phyloP scores from a whole-genome alignment of 768 basidiomycete species.

The Boletus eberwhitei region DNA sequence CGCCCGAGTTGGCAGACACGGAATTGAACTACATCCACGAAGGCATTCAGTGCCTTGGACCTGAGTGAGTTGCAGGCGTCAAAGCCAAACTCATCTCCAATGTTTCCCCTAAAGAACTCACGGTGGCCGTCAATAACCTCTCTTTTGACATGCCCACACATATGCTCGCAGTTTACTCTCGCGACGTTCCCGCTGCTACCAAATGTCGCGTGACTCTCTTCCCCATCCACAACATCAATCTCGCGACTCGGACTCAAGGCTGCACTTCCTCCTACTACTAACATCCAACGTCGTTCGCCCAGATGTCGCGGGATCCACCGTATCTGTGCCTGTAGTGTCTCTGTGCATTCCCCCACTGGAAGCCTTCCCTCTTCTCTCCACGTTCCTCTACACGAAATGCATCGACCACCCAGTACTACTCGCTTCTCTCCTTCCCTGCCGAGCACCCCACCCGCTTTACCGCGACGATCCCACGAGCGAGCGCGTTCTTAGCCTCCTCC shows the following conservation, averaged over 20 bases:
- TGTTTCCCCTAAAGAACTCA: slow-evolving; percentile 29
- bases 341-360: slow-evolving; percentile 67
- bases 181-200: slow-evolving; percentile 16
- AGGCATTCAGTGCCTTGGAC: slow-evolving; percentile 28
- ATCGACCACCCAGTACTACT: slow-evolving; percentile 51
- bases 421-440: slow-evolving; percentile 55
- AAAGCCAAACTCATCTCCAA: slow-evolving; percentile 18
- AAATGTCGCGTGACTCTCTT: slow-evolving; percentile 34
- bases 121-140: slow-evolving; percentile 26
- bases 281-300: slow-evolving; percentile 12
- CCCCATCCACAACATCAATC: slow-evolving; percentile 37
- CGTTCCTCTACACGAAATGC: slow-evolving; percentile 68
- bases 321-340: slow-evolving; percentile 59
- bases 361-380: slow-evolving; percentile 61
- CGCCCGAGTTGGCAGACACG: slow-evolving; percentile 27
- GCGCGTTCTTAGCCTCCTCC: slow-evolving; percentile 8
- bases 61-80: slow-evolving; percentile 27
- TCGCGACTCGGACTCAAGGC: slow-evolving; percentile 18
- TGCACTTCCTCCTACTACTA: slow-evolving; percentile 19
- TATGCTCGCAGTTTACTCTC: slow-evolving; percentile 31
- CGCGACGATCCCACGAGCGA: slow-evolving; percentile 23
- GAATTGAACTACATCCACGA: slow-evolving; percentile 25
- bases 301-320: slow-evolving; percentile 13
- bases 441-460: slow-evolving; percentile 24
- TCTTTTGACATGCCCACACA: slow-evolving; percentile 33